phyloP scores from a whole-genome alignment of 108 stramenopile genomes.

The Bacterosira constricta region DNA sequence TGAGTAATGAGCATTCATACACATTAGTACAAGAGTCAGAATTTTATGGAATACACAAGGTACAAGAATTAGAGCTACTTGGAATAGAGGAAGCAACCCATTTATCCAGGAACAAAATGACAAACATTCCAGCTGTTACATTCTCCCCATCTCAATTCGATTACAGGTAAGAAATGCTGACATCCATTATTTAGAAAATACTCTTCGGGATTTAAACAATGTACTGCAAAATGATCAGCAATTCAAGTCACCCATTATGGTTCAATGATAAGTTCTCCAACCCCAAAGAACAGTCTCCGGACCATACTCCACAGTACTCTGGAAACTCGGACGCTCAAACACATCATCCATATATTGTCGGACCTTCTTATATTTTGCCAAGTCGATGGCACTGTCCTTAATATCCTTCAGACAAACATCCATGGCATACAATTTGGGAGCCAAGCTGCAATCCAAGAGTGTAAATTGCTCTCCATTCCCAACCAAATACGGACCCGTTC shows the following conservation, averaged over 20 bases:
- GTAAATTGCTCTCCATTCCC: conserved; percentile 64
- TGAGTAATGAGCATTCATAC: too few relatives aligned
- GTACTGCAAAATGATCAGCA: not conserved
- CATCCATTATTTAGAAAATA: too few relatives aligned
- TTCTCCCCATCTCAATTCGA: too few relatives aligned
- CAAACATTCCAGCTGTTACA: too few relatives aligned
- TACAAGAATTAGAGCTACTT: too few relatives aligned
- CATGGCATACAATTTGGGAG: conserved; percentile 84
- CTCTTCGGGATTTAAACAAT: not conserved
- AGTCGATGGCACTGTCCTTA: conserved; percentile 58
- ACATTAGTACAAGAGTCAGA: too few relatives aligned
- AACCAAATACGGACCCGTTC: conserved; percentile 54
- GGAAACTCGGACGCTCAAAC: conserved; percentile 64
- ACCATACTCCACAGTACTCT: conserved; percentile 64
- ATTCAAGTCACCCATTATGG: not conserved
- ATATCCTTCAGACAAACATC: conserved; percentile 58
- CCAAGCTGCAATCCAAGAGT: conserved; percentile 71
- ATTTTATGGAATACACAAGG: too few relatives aligned
- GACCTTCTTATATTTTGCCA: conserved; percentile 53
- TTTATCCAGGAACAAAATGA: too few relatives aligned
- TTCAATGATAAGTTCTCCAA: conserved; percentile 55
- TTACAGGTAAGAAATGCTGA: too few relatives aligned
- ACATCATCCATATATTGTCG: conserved; percentile 64
- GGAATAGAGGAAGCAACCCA: too few relatives aligned
- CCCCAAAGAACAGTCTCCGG: conserved; percentile 81